These are phyloP conservation scores for Bipolaris zeicola DNA, from an alignment of 2,329 filamentous ascomycete genomes.

Conservation along the genomic window DNA sequence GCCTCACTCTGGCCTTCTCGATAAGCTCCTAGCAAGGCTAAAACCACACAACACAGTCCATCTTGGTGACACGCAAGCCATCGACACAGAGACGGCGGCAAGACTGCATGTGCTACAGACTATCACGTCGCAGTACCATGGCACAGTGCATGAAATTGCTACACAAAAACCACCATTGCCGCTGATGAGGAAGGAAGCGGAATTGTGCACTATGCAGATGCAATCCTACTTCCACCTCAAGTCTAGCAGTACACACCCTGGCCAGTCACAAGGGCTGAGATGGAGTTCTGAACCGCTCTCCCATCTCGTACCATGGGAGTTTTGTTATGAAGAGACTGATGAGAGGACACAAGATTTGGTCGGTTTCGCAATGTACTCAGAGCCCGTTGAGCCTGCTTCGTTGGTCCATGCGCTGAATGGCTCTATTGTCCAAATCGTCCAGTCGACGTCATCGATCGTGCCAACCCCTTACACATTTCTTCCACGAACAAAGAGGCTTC, in stretches of 20 bases:
- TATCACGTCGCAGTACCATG: conserved; percentile 43
- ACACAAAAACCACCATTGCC: conserved; percentile 53
- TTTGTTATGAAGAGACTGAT: conserved; percentile 62
- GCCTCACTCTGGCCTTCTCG: conserved; percentile 69
- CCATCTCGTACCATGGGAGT: conserved; percentile 63
- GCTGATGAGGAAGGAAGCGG: conserved; percentile 64
- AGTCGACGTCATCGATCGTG: conserved; percentile 58
- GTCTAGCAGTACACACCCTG: conserved; percentile 13
- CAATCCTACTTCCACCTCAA: conserved; percentile 75
- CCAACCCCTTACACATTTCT: conserved; percentile 35
- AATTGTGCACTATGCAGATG: conserved; percentile 75
- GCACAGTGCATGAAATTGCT: conserved; percentile 60
- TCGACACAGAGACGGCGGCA: conserved; percentile 62
- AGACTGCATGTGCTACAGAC: conserved; percentile 60
- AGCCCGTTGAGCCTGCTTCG: conserved; percentile 63
- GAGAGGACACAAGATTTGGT: conserved; percentile 57
- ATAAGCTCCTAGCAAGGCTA: conserved; percentile 60
- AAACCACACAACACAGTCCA: conserved; percentile 69
- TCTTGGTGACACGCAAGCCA: conserved; percentile 55
- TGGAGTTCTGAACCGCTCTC: conserved; percentile 65
- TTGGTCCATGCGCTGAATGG: conserved; percentile 72
- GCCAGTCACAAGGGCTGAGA: conserved; percentile 30
- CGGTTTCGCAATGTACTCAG: conserved; percentile 72
- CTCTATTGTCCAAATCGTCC: conserved; percentile 69
- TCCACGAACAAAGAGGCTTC: conserved; percentile 55